phyloP scores from a whole-genome alignment of 2,329 filamentous ascomycete species.

The Fusarium setosum region DNA sequence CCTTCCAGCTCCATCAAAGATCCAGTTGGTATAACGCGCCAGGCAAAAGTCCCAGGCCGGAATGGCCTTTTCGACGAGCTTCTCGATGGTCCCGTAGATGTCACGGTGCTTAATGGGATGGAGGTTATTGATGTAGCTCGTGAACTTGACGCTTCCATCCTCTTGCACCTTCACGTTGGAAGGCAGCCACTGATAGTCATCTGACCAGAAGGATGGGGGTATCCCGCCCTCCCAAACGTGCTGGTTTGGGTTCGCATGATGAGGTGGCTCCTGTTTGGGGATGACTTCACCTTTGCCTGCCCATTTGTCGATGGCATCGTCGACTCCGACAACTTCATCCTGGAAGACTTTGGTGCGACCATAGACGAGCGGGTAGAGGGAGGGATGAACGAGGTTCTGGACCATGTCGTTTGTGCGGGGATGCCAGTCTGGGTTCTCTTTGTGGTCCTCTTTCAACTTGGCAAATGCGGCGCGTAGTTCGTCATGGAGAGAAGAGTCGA shows the following conservation, averaged over 20 bases:
- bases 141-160: slow-evolving; percentile 47
- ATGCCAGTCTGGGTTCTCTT: slow-evolving; percentile 28
- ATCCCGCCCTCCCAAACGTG: slow-evolving; percentile 62
- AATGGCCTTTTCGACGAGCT: slow-evolving; percentile 49
- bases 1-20: slow-evolving; percentile 24
- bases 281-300: slow-evolving; percentile 37
- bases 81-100: slow-evolving; percentile 51
- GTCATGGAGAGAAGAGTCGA: slow-evolving; percentile 13
- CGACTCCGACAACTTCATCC: slow-evolving; percentile 43
- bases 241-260: too few species aligned
- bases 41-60: slow-evolving; percentile 57
- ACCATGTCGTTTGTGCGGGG: slow-evolving; percentile 10
- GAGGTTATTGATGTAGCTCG: slow-evolving; percentile 60
- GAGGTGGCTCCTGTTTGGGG: slow-evolving; percentile 52
- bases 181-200: slow-evolving; percentile 43
- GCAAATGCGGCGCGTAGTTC: slow-evolving; percentile 27
- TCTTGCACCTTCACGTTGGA: slow-evolving; percentile 53
- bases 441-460: slow-evolving; percentile 30
- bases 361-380: slow-evolving; percentile 36
- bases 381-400: slow-evolving; percentile 29
- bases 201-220: slow-evolving; percentile 60
- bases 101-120: slow-evolving; percentile 49
- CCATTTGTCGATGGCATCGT: slow-evolving; percentile 37
- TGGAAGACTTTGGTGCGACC: slow-evolving; percentile 47
- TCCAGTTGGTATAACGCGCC: slow-evolving; percentile 48